Percentiles rank a stretch among this genome's conserved stretches.
phyloP scores from a whole-genome alignment of 2,329 filamentous ascomycete genomes.

The Beauveria caledonica region DNA sequence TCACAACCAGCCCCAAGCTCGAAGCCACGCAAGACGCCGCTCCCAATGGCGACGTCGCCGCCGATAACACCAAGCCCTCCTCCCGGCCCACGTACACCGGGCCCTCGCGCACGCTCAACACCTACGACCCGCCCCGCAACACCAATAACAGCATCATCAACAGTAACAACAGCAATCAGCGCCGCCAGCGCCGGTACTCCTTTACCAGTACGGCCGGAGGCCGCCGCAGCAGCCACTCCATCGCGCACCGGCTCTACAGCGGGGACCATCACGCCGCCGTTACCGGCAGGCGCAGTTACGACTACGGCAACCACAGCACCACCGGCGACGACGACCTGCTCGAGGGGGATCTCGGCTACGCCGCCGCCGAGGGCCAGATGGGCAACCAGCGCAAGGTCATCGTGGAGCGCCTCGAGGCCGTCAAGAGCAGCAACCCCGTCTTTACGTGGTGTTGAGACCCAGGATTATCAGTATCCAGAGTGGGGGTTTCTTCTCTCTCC shows the following conservation, averaged over 20 bases:
- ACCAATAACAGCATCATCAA: background rate
- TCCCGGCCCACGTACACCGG: constrained; percentile 27
- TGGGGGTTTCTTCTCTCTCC: background rate
- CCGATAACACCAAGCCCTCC: background rate
- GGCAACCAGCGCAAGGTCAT: constrained; percentile 88
- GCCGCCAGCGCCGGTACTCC: constrained; percentile 45
- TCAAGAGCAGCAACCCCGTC: constrained; percentile 90
- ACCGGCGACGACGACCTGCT: constrained; percentile 59
- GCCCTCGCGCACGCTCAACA: constrained; percentile 32
- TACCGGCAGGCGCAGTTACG: constrained; percentile 29
- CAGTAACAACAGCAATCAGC: constrained; percentile 19
- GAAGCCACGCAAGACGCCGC: constrained; percentile 24
- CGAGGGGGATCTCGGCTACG: constrained; percentile 90
- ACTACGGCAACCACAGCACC: constrained; percentile 47
- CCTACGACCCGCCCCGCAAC: constrained; percentile 35
- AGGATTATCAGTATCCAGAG: too few relatives aligned
- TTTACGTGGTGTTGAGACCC: constrained; percentile 80
- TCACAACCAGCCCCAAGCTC: constrained; percentile 37
- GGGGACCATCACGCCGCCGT: constrained; percentile 26
- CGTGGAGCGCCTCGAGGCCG: constrained; percentile 89
- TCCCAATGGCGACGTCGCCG: background rate
- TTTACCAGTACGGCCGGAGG: constrained; percentile 42
- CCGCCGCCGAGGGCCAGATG: constrained; percentile 89
- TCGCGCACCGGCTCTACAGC: constrained; percentile 46
- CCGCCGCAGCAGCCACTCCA: constrained; percentile 40